phyloP scores from a whole-genome alignment of 306 rosid genomes.

The Senna tora region DNA sequence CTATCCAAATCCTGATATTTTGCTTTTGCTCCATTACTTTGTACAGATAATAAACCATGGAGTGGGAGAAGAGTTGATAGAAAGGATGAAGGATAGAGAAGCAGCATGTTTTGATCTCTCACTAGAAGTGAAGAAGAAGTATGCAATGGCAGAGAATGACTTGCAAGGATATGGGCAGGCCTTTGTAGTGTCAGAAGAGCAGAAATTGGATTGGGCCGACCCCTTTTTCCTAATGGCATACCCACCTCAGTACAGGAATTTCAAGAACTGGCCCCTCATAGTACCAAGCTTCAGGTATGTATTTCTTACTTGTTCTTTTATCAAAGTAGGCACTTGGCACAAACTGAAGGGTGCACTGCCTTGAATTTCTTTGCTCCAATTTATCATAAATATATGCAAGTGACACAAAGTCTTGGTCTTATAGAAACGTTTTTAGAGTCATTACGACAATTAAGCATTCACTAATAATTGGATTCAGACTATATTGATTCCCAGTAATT shows the following conservation, averaged over 20 bases:
- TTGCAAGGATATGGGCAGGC: constrained; percentile 41
- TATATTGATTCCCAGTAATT: no score
- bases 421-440: no score
- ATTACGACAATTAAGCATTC: no score
- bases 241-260: constrained; percentile 32
- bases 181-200: constrained; percentile 35
- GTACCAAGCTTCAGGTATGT: constrained; percentile 42
- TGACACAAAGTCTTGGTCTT: no score
- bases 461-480: no score
- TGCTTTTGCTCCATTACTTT: not conserved
- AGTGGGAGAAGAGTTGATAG: constrained; percentile 27
- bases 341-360: no score
- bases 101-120: constrained; percentile 29
- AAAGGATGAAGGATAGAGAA: constrained; percentile 21
- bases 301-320: no score
- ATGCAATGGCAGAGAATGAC: constrained; percentile 35
- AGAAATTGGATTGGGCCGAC: constrained; percentile 47
- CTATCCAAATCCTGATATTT: no score
- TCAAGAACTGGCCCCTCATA: constrained; percentile 36
- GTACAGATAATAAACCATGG: constrained; percentile 40
- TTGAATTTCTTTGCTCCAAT: no score
- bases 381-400: no score
- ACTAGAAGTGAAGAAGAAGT: constrained; percentile 39
- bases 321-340: no score
- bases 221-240: not conserved